Evolutionary conservation across 805 yeast genomes (phyloP).

Genomic region (Millerozyma acaciae): DNA sequence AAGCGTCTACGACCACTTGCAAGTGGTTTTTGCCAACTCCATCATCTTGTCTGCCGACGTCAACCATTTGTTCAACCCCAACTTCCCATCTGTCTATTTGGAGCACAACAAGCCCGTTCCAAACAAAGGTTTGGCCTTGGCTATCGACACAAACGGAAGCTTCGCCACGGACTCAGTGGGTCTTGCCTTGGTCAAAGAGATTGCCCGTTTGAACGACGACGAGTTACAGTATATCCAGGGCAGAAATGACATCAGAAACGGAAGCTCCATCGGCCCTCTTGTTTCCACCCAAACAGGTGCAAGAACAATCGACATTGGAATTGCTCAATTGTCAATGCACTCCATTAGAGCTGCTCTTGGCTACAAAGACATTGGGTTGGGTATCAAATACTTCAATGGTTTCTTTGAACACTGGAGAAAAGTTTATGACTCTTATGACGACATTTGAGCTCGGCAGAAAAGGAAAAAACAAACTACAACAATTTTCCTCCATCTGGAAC

Average conservation of each 20-base stretch:
- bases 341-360: constrained; percentile 81
- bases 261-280: constrained; percentile 85
- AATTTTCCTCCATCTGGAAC: too few relatives aligned
- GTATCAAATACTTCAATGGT: constrained; percentile 65
- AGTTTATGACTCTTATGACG: constrained; percentile 51
- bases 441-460: too few relatives aligned
- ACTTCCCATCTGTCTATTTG: constrained; percentile 62
- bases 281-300: constrained; percentile 64
- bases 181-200: constrained; percentile 61
- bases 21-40: constrained; percentile 63
- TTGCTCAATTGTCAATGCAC: constrained; percentile 84
- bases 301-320: constrained; percentile 75
- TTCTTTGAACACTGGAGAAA: constrained; percentile 67
- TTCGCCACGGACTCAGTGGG: constrained; percentile 82
- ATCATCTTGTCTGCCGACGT: constrained; percentile 83
- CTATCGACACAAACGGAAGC: constrained; percentile 75
- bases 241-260: constrained; percentile 79
- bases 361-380: constrained; percentile 71
- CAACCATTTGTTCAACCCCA: constrained; percentile 77
- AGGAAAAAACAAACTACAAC: too few relatives aligned
- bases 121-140: constrained; percentile 67
- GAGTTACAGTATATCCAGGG: constrained; percentile 78
- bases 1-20: constrained; percentile 25
- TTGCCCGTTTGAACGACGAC: constrained; percentile 64
- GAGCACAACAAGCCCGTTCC: constrained; percentile 79